Evolutionary conservation across 2,329 filamentous ascomycete genomes (phyloP), one percentile per base, ranked within the genome.

Genomic region (Tolypocladium amazonense): DNA sequence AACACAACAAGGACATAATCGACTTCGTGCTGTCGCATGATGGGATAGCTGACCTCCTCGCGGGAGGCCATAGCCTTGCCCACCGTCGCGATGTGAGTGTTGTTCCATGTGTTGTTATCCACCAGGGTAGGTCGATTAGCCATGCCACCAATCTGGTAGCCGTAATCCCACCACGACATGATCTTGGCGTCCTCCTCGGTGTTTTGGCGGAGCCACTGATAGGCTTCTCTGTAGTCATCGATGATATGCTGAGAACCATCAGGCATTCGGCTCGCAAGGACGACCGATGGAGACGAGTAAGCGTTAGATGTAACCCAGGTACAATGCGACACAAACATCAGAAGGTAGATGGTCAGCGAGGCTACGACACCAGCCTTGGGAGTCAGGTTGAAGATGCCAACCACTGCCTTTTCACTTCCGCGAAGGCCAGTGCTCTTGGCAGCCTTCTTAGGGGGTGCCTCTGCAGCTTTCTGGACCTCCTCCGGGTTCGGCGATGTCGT

Each of bases 51-150:
- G 75, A 97, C 92, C 75, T 99, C 95, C 75, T 99, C 94, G 54
- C 90, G 83, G 9, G 92, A 97, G 77, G 89, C 94, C 94, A 99
- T 97, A 50, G 94, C 94, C 79, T 99, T 99, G 70, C 94, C 94
- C 61, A 99, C 94, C 18, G 94, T 99, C 58, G 94, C 94, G 76
- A 99, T 99, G 74, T 99, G 94, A 9, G 94, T 99, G 80, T 99
- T 99, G 81, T 99, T 99, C 94, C 94, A 99, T 2, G 94, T 99
- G 79, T 99, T 99, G 81, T 99, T 99, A 80, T 99, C 94, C 39
- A 99, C 94, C 39, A 99, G 82, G 1, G 94, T 99, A 39, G 94
- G 94, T 59, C 94, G 86, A 74, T 99, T 94, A 56, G 94, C 94
- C 94, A 99, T 99, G 66, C 94, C 94, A 78, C 94, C 94, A 75